Base-by-base conservation (phyloP, 2,329 filamentous ascomycete genomes). In the Thelonectria blattea region DNA sequence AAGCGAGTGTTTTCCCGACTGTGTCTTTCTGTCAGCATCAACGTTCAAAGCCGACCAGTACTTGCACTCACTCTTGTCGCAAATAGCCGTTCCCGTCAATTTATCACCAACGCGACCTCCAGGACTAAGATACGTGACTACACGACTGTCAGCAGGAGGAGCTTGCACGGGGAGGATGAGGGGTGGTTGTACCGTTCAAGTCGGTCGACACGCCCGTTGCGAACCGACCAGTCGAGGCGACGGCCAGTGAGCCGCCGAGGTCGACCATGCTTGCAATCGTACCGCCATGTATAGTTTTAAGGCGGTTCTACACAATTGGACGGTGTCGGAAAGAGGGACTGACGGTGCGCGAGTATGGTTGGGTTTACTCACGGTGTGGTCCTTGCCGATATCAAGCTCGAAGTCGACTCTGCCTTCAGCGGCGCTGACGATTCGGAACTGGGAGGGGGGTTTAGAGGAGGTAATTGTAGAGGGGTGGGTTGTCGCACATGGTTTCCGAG, bases 261-360 rank as follows among this genome's bases (percentile, higher is more conserved):
- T 89, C 87, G 27, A 89, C 88, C 77, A 93, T 88, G 72, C 88
- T 91, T 3, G 91, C 91, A 27, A 94, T 88, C 0, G 91, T 91
- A 4, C 91, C 91, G 17, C 91, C 91, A 69, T 94, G 91, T 27
- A 93, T 83, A 37, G 89, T 93, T 54, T 87, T 84, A 0, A 94
- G 80, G 1, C 91, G 88, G 71, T 94, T 94, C 89, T 93, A 20
- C 0, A 0, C 0, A 0, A 6, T 51, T 9, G 0, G 10, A 24
- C 20, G 10, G 15, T 30, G 7, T 53, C 11, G 42, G 20, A 10
- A 2, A 12, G 7, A 2, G 17, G 34, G 24, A 42, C 3, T 7
- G 2, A 24, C 22, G 22, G 5, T 7, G 2, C 1, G 10, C 2
- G 12, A 34, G 41, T 9, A 3, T 20, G 14, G 9, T 18, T 39